Conservation (phyloP, 2,329 filamentous ascomycete genomes). For the Blumeria graminis region DNA sequence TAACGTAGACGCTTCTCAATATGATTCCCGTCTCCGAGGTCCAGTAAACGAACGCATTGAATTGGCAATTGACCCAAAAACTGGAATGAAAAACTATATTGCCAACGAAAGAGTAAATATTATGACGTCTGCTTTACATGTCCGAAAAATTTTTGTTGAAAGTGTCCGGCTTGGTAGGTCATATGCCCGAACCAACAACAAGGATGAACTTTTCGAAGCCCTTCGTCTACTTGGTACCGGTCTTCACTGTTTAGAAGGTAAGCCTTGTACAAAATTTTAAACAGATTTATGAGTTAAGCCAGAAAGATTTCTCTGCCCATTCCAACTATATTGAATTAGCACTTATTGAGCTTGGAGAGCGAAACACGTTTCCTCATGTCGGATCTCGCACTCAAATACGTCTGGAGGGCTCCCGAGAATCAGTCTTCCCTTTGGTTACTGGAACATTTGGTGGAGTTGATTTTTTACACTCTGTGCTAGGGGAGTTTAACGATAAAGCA, state of each 20-base stretch:
- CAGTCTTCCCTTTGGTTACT: constrained; percentile 64
- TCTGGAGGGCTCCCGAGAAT: constrained; percentile 36
- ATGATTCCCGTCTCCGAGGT: constrained; percentile 57
- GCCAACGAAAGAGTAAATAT: constrained; percentile 59
- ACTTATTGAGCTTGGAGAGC: constrained; percentile 66
- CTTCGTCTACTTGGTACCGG: constrained; percentile 70
- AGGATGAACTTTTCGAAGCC: constrained; percentile 68
- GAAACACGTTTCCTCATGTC: constrained; percentile 65
- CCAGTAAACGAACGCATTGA: constrained; percentile 60
- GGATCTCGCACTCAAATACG: constrained; percentile 48
- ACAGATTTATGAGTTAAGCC: not conserved
- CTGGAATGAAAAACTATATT: constrained; percentile 83
- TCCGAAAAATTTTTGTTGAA: constrained; percentile 46
- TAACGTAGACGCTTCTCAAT: constrained; percentile 62
- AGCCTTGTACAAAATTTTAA: not conserved
- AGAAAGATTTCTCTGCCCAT: not conserved
- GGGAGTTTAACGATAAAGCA: constrained; percentile 64
- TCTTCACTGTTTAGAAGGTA: constrained; percentile 57
- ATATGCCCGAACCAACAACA: constrained; percentile 39
- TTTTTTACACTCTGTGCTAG: constrained; percentile 69
- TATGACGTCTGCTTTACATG: constrained; percentile 57
- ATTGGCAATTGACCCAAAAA: constrained; percentile 50
- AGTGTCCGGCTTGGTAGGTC: constrained; percentile 60
- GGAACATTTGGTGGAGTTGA: constrained; percentile 90
- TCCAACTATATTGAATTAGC: constrained; percentile 25